Conservation (phyloP, 106 monocot genomes). For the Dioscorea zingiberensis region DNA sequence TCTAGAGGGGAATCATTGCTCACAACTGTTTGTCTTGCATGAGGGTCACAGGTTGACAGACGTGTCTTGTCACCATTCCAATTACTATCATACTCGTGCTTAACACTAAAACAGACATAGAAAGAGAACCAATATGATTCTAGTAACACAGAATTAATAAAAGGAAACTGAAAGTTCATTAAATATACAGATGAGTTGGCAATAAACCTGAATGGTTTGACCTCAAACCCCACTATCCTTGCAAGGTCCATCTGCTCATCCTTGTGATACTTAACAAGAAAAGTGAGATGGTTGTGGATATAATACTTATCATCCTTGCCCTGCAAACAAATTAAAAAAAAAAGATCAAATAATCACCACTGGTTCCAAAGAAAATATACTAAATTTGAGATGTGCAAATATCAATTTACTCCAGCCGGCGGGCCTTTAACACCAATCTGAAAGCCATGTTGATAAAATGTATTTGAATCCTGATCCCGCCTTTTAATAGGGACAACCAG, state of each 20-base stretch:
- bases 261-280: slow-evolving; percentile 89
- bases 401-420: slow-evolving; percentile 51
- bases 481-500: slow-evolving; percentile 82
- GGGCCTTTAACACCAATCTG: slow-evolving; percentile 76
- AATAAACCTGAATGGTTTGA: slow-evolving; percentile 78
- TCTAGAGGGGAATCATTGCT: slow-evolving; percentile 83
- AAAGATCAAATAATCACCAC: background rate
- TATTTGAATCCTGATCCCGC: slow-evolving; percentile 48
- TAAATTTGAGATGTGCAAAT: background rate
- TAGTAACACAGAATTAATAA: background rate
- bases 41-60: slow-evolving; percentile 73
- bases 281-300: slow-evolving; percentile 92
- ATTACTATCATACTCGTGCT: slow-evolving; percentile 35
- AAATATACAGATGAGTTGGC: background rate
- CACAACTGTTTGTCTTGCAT: slow-evolving; percentile 55
- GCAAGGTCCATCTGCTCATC: slow-evolving; percentile 58
- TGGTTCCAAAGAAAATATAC: background rate
- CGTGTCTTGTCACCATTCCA: slow-evolving; percentile 32
- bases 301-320: slow-evolving; percentile 78
- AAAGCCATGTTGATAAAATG: slow-evolving; percentile 73
- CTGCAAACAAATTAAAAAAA: slow-evolving; percentile 27
- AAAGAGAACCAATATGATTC: background rate
- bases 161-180: background rate
- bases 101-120: slow-evolving; percentile 19
- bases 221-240: slow-evolving; percentile 98